Base-by-base conservation (phyloP, 1,284 basidiomycete species). In the Blastosporella zonata region DNA sequence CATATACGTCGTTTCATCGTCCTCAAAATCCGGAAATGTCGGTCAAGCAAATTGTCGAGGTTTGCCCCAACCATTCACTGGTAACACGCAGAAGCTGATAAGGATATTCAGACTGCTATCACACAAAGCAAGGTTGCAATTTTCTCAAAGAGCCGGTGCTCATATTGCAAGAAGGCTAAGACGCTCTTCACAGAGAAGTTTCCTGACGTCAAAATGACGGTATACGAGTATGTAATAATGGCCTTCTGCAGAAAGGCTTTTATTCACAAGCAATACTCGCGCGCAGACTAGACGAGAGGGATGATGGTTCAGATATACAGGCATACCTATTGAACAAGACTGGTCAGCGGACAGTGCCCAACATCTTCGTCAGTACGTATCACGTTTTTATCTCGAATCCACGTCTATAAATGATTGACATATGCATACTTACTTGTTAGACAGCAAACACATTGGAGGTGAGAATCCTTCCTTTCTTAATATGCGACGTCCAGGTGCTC, bases 61-160 rank as follows among this genome's bases (percentile, higher is more conserved):
- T 70, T 35, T 9, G 65, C 57, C 10, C 25, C 5, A 6, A 10
- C 5, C 10, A 27, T 27, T 10, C 10, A n/a, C n/a, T n/a, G n/a
- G n/a, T n/a, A n/a, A n/a, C n/a, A n/a, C n/a, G n/a, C n/a, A n/a
- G n/a, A n/a, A n/a, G 29, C 25, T 46, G 42, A 18, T 46, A 15
- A 36, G 43, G 27, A 10, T 39, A 40, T 39, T 13, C 46, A 87
- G 84, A 60, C 62, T 46, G 67, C 77, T 25, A 81, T 88, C 56
- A 50, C 66, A 6, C 67, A 74, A 17, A 75, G 83, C 74, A 78
- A 76, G 60, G 73, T 89, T 52, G 71, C 74, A 35, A 78, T 90
- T 49, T 90, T 90, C 65, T 87, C 85, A 48, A 89, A 90, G 71
- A 69, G 72, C 8, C 78, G 64, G 40, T 90, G 78, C 65, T 79